Evolutionary conservation across 169 alveolate species (phyloP), one percentile per base, ranked within the genome.

Genomic region (Cryptosporidium muris): DNA sequence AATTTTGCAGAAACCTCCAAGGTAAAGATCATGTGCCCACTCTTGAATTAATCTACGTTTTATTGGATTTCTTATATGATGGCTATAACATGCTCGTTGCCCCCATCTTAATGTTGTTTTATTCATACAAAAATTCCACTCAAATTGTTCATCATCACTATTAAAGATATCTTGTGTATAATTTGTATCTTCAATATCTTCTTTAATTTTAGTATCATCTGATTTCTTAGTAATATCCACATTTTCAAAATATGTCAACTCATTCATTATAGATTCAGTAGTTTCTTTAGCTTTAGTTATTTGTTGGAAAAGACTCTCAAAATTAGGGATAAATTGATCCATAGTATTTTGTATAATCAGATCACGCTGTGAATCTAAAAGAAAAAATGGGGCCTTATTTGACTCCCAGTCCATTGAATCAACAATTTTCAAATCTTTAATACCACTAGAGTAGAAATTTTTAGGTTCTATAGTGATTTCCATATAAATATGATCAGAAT

Each of bases 1-100:
- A 12, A 90, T 90, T 80, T 90, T 90, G 49, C 91, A 90, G 81
- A 82, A 90, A 7, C 92, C 92, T 11, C 92, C 92, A 63, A 90
- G 88, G 36, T 52, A 88, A 53, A 90, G 82, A 53, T 90, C 90
- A 56, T 54, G 63, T n/a, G 92, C 92, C 92, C 92, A 90, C 42
- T 90, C 90, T 34, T 66, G 36, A 67, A 90, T 90, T 48, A 60
- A 80, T 36, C 74, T 48, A 66, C 91, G 82, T 63, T 90, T 90
- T 45, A 90, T 81, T 65, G 58, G 65, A 68, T 81, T 82, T 43
- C 88, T 65, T 9, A 90, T 90, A 62, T 90, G 92, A 60, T 90
- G 92, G 37, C 91, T 88, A 51, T 90, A 90, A 37, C 92, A 90
- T 3, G 85, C 85, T 48, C 85, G 54, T 63, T 56, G 56, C 25